Base-by-base conservation (phyloP, 768 basidiomycete species). In the Calvatia gigantea region DNA sequence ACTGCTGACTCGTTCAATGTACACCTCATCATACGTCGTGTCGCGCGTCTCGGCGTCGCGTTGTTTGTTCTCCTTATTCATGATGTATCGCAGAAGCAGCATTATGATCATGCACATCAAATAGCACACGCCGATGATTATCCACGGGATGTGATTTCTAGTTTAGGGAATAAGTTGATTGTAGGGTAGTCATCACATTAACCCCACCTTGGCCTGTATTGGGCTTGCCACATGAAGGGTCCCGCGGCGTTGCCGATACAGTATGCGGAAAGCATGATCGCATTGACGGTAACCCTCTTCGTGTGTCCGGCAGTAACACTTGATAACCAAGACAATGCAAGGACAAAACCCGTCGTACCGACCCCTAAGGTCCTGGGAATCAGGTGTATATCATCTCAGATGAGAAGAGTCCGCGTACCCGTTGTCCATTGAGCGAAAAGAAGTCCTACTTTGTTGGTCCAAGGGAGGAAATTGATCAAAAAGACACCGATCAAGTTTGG, bases 81-180 rank as follows among this genome's bases (percentile, higher is more conserved):
- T 76, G 27, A 83, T 38, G 52, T 61, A 69, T 19, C 87, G 82
- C 55, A 91, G 81, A 33, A 65, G 23, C 21, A 84, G 70, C 14
- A 76, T 56, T 6, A 75, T 51, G 11, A 71, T 27, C 42, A 85
- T 83, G 67, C 85, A 85, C 28, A 66, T 57, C 9, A 72, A 58
- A 64, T 86, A 84, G 69, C 85, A 87, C 49, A 83, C 65, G 2
- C 85, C 82, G 53, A 91, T 91, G 61, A 91, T 76, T 50, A 79
- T 79, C 90, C 91, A 92, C 2, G 89, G 90, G 27, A 91, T 67
- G 54, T 78, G 84, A 60, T 90, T 87, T 45, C 87, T 86, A 15
- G 25, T 2, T 58, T 55, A 48, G 50, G 5, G 17, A 44, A n/a
- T 35, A 17, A 21, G 21, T 49, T 29, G 15, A n/a, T 8, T n/a